Evolutionary conservation across 2,329 filamentous ascomycete species (phyloP).

Genomic region (Colletotrichum scovillei): DNA sequence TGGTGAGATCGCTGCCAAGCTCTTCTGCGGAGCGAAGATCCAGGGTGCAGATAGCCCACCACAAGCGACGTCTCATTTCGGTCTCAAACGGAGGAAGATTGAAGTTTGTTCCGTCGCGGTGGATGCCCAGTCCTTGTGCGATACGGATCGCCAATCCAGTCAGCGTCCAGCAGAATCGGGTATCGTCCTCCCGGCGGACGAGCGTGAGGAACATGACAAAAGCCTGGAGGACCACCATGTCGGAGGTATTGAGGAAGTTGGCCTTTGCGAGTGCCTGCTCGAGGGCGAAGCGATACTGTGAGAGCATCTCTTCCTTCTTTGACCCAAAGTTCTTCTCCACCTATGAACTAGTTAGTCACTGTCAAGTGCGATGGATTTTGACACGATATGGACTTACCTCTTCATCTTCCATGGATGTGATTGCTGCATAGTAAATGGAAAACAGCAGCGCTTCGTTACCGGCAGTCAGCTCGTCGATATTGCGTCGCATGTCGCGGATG

Average conservation of each 20-base stretch:
- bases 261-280: slow-evolving; percentile 69
- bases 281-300: slow-evolving; percentile 63
- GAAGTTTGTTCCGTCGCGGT: slow-evolving; percentile 64
- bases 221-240: slow-evolving; percentile 68
- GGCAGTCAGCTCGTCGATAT: slow-evolving; percentile 67
- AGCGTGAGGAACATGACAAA: slow-evolving; percentile 66
- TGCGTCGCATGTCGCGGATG: slow-evolving; percentile 70
- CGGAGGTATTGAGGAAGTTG: slow-evolving; percentile 67
- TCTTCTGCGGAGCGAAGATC: slow-evolving; percentile 68
- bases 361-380: no score
- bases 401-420: slow-evolving; percentile 69
- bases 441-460: slow-evolving; percentile 73
- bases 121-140: slow-evolving; percentile 69
- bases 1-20: slow-evolving; percentile 58
- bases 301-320: slow-evolving; percentile 56
- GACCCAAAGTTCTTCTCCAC: slow-evolving; percentile 54
- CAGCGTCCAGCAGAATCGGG: slow-evolving; percentile 70
- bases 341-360: slow-evolving; percentile 32
- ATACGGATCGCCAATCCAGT: slow-evolving; percentile 69
- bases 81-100: slow-evolving; percentile 67
- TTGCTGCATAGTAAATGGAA: slow-evolving; percentile 68
- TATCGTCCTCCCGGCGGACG: slow-evolving; percentile 58
- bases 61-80: slow-evolving; percentile 70
- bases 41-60: slow-evolving; percentile 69
- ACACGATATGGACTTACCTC: slow-evolving; percentile 54